phyloP scores from a whole-genome alignment of 2,329 filamentous ascomycete genomes.

The Ceratocystis variospora region DNA sequence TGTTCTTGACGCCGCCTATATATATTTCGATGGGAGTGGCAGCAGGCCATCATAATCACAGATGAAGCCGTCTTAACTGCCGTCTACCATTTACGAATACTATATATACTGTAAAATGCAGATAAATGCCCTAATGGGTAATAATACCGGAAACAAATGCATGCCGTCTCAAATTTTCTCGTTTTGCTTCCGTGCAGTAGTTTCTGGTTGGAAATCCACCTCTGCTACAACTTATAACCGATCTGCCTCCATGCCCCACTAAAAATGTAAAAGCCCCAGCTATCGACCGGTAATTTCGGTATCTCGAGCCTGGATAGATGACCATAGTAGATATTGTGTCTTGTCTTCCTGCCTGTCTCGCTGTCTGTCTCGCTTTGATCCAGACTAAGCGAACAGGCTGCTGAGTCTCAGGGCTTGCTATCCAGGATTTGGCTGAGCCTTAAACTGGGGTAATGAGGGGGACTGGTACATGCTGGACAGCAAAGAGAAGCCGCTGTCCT shows the following conservation, averaged over 20 bases:
- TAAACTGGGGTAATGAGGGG: background rate
- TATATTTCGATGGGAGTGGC: background rate
- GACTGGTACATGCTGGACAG: background rate
- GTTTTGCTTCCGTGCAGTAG: background rate
- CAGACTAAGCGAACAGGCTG: background rate
- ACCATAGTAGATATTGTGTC: background rate
- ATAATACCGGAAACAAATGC: too few species aligned
- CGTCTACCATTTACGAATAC: too few species aligned
- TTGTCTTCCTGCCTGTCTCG: background rate
- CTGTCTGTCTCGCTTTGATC: background rate
- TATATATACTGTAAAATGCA: too few species aligned
- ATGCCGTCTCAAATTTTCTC: background rate
- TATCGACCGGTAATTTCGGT: background rate
- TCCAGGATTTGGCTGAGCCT: background rate
- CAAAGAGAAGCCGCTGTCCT: background rate
- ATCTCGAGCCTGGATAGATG: background rate
- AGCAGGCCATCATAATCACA: background rate
- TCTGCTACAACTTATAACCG: background rate
- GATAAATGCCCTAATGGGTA: too few species aligned
- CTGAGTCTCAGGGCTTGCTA: background rate
- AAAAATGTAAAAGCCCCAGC: background rate
- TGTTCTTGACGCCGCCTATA: background rate
- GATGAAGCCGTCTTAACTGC: background rate
- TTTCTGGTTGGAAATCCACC: background rate
- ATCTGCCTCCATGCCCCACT: background rate